Evolutionary conservation across 169 alveolate species (phyloP).

Genomic region (Eimeria necatrix): DNA sequence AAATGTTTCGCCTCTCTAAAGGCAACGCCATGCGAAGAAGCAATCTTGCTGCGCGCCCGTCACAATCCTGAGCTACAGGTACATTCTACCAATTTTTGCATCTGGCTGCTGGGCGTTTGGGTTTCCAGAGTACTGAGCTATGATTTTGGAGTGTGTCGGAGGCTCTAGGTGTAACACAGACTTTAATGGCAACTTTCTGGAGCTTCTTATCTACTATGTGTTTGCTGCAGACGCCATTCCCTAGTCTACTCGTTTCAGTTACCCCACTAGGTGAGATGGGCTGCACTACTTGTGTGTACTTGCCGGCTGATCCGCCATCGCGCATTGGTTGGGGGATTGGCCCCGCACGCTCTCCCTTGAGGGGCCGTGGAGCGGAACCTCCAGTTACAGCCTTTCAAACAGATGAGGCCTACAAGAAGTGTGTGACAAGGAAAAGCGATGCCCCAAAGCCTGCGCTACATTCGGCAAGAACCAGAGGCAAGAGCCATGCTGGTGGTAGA

Average conservation of each 20-base stretch:
- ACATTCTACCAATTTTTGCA: background rate
- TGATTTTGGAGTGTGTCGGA: too few species aligned
- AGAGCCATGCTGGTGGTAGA: background rate
- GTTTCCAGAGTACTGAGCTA: background rate
- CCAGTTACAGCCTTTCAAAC: conserved; percentile 26
- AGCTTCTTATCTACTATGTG: background rate
- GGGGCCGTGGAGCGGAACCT: conserved; percentile 40
- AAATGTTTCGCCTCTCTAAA: conserved; percentile 50
- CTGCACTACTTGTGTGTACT: conserved; percentile 66
- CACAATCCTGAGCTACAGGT: conserved; percentile 69
- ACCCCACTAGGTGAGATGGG: conserved; percentile 42
- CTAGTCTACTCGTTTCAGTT: conserved; percentile 44
- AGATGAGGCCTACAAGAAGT: background rate
- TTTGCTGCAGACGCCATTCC: conserved; percentile 75
- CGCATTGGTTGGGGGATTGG: conserved; percentile 80
- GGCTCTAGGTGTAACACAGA: too few species aligned
- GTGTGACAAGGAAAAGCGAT: conserved; percentile 3
- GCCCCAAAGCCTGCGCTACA: background rate
- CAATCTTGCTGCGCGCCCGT: conserved; percentile 42
- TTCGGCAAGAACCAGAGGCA: background rate
- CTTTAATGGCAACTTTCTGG: too few species aligned
- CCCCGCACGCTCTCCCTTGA: conserved; percentile 58
- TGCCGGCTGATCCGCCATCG: conserved; percentile 73
- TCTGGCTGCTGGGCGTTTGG: background rate
- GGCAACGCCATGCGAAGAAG: conserved; percentile 68